Conservation (phyloP, 257 asterid species). For the Solanum habrochaites region DNA sequence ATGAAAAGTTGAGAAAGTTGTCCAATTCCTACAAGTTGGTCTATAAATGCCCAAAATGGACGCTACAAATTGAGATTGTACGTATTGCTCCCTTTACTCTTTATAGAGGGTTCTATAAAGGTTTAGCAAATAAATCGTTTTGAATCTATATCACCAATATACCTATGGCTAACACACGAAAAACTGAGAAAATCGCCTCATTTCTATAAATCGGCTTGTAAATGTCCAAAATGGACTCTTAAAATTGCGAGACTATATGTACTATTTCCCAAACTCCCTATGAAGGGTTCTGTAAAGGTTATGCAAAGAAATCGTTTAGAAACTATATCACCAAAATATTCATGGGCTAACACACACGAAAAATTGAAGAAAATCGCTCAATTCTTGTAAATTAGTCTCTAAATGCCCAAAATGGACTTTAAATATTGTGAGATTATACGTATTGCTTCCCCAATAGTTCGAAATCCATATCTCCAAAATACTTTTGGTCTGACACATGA, state of each 20-base stretch:
- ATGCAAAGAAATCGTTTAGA: neutral
- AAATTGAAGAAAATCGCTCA: neutral
- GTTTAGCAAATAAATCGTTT: too few species aligned
- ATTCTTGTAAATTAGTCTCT: neutral
- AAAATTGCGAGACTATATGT: neutral
- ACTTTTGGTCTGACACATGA: neutral
- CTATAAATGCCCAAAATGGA: neutral
- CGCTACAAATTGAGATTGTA: neutral
- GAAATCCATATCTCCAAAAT: neutral
- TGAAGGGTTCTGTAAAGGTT: neutral
- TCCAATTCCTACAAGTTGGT: neutral
- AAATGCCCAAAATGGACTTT: neutral
- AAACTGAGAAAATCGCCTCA: accelerated
- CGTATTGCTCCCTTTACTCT: neutral
- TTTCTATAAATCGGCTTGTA: neutral
- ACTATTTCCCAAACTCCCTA: neutral
- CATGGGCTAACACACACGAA: neutral
- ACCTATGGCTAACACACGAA: too few species aligned
- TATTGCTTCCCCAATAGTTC: neutral
- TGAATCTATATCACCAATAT: neutral
- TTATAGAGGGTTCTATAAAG: too few species aligned
- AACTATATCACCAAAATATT: too few species aligned
- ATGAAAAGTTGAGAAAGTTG: neutral
- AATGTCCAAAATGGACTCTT: neutral
- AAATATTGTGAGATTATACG: neutral